Conservation (phyloP, 495 filamentous ascomycete species). For the Echria macrotheca region DNA sequence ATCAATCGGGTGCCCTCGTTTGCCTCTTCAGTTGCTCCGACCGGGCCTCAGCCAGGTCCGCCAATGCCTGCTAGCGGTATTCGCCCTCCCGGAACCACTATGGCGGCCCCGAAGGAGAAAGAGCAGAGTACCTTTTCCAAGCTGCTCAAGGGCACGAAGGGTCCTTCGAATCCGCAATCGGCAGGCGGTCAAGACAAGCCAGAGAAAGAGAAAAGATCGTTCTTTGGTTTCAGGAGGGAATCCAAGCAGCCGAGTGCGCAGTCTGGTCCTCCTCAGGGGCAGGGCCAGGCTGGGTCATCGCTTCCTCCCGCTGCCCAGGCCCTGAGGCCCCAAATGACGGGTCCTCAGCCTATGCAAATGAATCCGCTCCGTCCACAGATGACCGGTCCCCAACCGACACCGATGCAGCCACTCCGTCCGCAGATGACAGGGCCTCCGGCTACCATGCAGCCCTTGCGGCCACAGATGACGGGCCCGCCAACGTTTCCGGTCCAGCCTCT, state of each 20-base stretch:
- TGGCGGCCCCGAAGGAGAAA: slow-evolving; percentile 17
- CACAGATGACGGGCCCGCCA: slow-evolving; percentile 6
- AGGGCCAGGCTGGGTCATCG: slow-evolving; percentile 4
- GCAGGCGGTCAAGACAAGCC: too few species aligned
- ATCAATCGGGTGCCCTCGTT: background rate
- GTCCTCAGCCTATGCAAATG: slow-evolving; percentile 1
- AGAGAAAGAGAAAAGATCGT: slow-evolving; percentile 19
- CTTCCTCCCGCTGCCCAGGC: background rate
- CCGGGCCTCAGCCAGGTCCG: background rate
- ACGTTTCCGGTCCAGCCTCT: background rate
- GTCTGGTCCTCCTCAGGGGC: slow-evolving; percentile 1
- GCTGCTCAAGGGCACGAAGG: slow-evolving; percentile 24
- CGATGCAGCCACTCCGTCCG: background rate
- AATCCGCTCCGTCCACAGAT: slow-evolving; percentile 3
- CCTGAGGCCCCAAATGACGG: background rate
- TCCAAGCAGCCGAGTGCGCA: slow-evolving; percentile 20
- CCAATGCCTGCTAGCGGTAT: background rate
- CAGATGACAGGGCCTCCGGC: slow-evolving; percentile 10
- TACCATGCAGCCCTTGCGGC: background rate
- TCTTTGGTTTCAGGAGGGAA: slow-evolving; percentile 31
- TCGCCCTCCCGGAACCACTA: slow-evolving; percentile 5
- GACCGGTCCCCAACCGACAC: slow-evolving; percentile 2
- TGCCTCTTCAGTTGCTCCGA: background rate
- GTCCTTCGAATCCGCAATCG: background rate
- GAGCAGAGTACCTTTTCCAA: slow-evolving; percentile 32